phyloP scores from a whole-genome alignment of 148 eudicot species.

The Selenicereus undatus region DNA sequence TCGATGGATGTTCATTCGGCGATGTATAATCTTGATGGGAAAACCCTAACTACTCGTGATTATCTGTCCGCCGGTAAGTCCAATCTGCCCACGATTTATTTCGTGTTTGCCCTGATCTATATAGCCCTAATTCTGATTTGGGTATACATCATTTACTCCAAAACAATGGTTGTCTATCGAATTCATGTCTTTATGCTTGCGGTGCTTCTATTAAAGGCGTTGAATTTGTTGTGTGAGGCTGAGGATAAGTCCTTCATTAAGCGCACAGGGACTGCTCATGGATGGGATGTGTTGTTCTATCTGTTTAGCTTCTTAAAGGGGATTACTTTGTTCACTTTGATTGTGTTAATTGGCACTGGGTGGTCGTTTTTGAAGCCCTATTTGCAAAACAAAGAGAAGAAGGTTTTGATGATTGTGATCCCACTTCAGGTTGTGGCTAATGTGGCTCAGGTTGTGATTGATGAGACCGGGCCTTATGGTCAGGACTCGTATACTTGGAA shows the following conservation, averaged over 20 bases:
- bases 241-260: conserved; percentile 64
- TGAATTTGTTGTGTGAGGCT: conserved; percentile 65
- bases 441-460: conserved; percentile 64
- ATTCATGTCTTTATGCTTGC: conserved; percentile 71
- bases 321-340: conserved; percentile 56
- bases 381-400: conserved; percentile 66
- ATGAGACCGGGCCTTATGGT: conserved; percentile 55
- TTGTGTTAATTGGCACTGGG: conserved; percentile 75
- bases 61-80: conserved; percentile 58
- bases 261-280: conserved; percentile 62
- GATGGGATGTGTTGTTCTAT: conserved; percentile 82
- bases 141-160: conserved; percentile 35
- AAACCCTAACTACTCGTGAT: conserved; percentile 29
- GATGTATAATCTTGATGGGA: conserved; percentile 54
- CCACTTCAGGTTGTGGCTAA: conserved; percentile 67
- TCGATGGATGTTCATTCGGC: conserved; percentile 54
- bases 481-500: conserved; percentile 58
- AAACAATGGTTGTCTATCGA: conserved; percentile 31
- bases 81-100: conserved; percentile 44
- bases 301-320: conserved; percentile 59
- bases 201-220: conserved; percentile 45
- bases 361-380: conserved; percentile 80
- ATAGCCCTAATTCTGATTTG: conserved; percentile 33
- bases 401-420: conserved; percentile 74
- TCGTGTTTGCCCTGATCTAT: conserved; percentile 38